These are phyloP conservation scores for Pythium chondricola DNA, from an alignment of 352 stramenopile species.

Conservation along the genomic window DNA sequence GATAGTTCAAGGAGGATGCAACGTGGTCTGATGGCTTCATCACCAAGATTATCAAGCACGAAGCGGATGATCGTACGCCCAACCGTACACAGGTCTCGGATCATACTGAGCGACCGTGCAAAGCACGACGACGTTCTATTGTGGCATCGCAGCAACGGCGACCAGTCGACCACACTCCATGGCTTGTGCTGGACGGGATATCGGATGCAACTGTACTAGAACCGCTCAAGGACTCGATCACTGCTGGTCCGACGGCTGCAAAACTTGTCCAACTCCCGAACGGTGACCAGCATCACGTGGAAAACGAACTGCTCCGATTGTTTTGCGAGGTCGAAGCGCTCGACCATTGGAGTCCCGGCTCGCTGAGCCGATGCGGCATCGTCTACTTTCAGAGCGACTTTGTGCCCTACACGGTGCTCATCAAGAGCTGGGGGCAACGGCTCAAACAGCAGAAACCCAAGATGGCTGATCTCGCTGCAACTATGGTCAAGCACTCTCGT, in stretches of 20 bases:
- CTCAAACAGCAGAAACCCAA: conserved; percentile 18
- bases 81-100: not conserved
- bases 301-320: conserved; percentile 30
- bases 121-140: too few relatives aligned
- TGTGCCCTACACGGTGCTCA: conserved; percentile 53
- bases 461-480: conserved; percentile 17
- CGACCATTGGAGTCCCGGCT: conserved; percentile 42
- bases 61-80: conserved; percentile 17
- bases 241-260: not conserved
- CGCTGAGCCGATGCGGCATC: conserved; percentile 44
- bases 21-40: conserved; percentile 59
- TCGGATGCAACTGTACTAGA: conserved; percentile 26
- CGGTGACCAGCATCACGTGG: conserved; percentile 44
- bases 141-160: too few relatives aligned
- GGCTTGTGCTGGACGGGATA: conserved; percentile 62
- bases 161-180: conserved; percentile 20
- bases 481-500: conserved; percentile 39
- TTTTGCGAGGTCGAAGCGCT: conserved; percentile 54
- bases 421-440: conserved; percentile 51
- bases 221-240: conserved; percentile 29
- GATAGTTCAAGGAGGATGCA: conserved; percentile 30
- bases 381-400: conserved; percentile 47
- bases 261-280: conserved; percentile 40
- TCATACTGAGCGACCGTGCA: too few relatives aligned
- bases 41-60: conserved; percentile 46